A percentile compares a stretch with the other conserved stretches of the same genome.
Conservation (phyloP, 225 moss, liverwort and hornwort genomes). For the Physcomitrellopsis africana region DNA sequence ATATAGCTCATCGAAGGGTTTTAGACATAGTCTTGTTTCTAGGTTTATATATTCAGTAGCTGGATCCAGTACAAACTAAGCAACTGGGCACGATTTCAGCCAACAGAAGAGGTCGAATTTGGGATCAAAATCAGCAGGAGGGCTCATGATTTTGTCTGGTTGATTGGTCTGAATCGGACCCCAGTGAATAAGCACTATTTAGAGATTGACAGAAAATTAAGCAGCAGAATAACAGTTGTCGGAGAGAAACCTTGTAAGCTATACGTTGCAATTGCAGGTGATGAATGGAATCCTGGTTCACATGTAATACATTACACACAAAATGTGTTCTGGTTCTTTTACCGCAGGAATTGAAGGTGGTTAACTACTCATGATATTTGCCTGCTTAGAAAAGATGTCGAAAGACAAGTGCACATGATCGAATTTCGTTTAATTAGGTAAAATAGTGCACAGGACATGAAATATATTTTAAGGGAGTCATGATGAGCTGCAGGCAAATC, state of each 20-base stretch:
- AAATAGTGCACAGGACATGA: neutral
- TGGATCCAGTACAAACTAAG: too few species aligned
- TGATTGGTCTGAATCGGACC: too few species aligned
- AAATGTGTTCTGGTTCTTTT: neutral
- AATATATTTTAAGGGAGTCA: constrained; percentile 16
- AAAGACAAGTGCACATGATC: neutral
- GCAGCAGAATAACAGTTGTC: neutral
- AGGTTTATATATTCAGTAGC: too few species aligned
- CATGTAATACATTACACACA: neutral
- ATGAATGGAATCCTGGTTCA: neutral
- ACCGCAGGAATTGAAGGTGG: neutral
- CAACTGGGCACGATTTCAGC: too few species aligned
- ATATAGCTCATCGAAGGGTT: neutral
- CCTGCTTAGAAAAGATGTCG: neutral
- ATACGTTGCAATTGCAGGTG: neutral
- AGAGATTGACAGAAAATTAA: neutral
- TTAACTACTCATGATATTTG: neutral
- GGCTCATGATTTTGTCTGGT: too few species aligned
- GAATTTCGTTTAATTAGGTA: constrained; percentile 1
- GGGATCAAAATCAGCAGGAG: too few species aligned
- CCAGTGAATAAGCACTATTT: too few species aligned
- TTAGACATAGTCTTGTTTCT: too few species aligned
- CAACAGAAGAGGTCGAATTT: too few species aligned
- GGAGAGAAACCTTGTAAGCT: neutral
- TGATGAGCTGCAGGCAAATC: constrained; percentile 71